Evolutionary conservation across 768 basidiomycete genomes (phyloP).

Genomic region (Termitomyces sp.): DNA sequence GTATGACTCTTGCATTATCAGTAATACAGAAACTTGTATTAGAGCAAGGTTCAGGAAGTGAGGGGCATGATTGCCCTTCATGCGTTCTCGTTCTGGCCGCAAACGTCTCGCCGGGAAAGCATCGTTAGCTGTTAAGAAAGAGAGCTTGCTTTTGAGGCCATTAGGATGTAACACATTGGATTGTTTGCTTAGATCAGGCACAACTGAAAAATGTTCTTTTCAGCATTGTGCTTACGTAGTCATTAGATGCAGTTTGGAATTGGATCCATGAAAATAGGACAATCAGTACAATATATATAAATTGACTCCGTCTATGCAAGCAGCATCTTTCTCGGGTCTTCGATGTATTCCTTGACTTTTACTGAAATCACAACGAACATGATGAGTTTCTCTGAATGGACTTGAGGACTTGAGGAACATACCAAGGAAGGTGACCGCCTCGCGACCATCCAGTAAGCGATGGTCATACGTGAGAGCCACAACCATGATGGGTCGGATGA

Average conservation of each 20-base stretch:
- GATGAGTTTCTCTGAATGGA: neutral
- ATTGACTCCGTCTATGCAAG: conserved; percentile 32
- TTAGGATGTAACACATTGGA: neutral
- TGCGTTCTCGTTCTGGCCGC: conserved; percentile 76
- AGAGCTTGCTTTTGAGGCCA: too few relatives aligned
- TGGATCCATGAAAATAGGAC: conserved; percentile 1
- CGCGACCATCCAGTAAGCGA: conserved; percentile 89
- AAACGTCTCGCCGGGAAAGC: conserved; percentile 71
- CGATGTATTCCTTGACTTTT: conserved; percentile 88
- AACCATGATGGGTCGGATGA: conserved; percentile 95
- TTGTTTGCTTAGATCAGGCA: neutral
- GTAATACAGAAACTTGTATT: neutral
- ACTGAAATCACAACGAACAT: conserved; percentile 36
- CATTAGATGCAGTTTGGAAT: conserved; percentile 1
- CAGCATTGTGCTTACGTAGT: neutral
- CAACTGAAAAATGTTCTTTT: too few relatives aligned
- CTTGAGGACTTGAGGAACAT: conserved; percentile 21
- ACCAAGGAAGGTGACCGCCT: conserved; percentile 98
- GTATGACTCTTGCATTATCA: neutral
- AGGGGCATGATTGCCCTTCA: conserved; percentile 39
- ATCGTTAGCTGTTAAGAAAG: conserved; percentile 69
- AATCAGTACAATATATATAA: conserved; percentile 2
- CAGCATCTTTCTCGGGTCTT: conserved; percentile 92
- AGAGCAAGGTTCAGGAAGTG: conserved; percentile 32
- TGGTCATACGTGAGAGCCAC: conserved; percentile 95